Base-by-base conservation (phyloP, 2,329 filamentous ascomycete species). In the Aphanocladium album region DNA sequence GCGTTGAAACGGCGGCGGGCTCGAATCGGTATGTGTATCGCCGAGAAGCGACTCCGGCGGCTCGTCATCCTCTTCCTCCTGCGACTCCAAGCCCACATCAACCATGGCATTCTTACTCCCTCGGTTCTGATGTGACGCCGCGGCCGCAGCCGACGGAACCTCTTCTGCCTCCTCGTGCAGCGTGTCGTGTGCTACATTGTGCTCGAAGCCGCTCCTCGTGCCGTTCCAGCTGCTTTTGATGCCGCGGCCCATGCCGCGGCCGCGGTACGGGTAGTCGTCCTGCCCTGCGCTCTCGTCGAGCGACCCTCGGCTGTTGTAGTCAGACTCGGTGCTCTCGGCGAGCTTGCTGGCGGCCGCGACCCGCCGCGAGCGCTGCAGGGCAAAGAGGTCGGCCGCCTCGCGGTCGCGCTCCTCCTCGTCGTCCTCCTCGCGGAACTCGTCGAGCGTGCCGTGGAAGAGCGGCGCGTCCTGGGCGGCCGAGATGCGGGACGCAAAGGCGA, bases 331-430 rank as follows among this genome's bases (percentile, higher is more conserved):
- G 64, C 92, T 96, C 66, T 96, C 92, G 41, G 89, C 90, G 54
- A 97, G 77, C 67, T 90, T 86, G 73, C 89, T 91, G 16, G 88
- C 87, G 16, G 91, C 91, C 70, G 97, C 93, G 62, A 96, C 90
- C 51, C 93, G 85, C 67, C 95, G 85, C 65, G 93, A 98, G 67
- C 89, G 84, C 74, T 98, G 93, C 61, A 99, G 79, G 6, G 93
- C 93, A 74, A 93, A 96, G 66, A 95, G 87, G 74, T 98, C 95
- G n/a, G 92, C 92, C 37, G 93, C 90, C 71, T 98, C 93, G 58
- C 92, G 81, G 68, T 96, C 90, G 68, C 91, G 88, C 74, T 96
- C 92, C 68, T 91, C 89, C 72, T 95, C 93, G 63, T 98, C 93
- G 64, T 97, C 93, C 70, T 96, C 91, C 74, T 97, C 93, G 63